Conservation (phyloP, 306 rosid species). For the Crataegus laevigata region DNA sequence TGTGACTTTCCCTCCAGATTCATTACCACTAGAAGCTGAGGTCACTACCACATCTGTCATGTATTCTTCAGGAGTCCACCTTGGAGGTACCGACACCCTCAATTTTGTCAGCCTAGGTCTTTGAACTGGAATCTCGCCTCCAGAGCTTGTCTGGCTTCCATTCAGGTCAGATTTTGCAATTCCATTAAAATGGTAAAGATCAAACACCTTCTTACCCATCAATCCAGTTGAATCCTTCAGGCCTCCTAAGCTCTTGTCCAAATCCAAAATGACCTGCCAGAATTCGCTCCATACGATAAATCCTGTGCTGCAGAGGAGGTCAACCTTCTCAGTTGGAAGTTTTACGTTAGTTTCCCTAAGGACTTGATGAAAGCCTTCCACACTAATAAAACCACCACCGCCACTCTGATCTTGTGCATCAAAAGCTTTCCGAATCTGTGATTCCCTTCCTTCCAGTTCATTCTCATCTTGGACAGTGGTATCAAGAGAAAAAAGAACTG, state of each 20-base stretch:
- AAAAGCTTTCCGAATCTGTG: conserved; percentile 82
- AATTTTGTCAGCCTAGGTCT: conserved; percentile 84
- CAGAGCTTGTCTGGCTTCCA: conserved; percentile 51
- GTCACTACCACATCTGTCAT: conserved; percentile 74
- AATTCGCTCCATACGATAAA: conserved; percentile 96
- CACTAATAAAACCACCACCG: conserved; percentile 93
- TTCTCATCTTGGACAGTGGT: conserved; percentile 77
- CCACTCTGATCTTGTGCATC: conserved; percentile 95
- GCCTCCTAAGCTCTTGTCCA: conserved; percentile 84
- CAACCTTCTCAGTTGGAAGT: conserved; percentile 66
- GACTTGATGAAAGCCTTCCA: conserved; percentile 84
- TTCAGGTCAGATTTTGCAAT: conserved; percentile 92
- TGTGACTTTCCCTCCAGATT: conserved; percentile 41
- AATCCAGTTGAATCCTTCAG: conserved; percentile 87
- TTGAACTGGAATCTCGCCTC: conserved; percentile 75
- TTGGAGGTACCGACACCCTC: conserved; percentile 90
- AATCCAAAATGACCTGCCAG: conserved; percentile 91
- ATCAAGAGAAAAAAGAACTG: conserved; percentile 84
- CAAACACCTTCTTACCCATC: conserved; percentile 94
- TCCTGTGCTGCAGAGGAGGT: conserved; percentile 68
- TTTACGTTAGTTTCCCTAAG: conserved; percentile 56
- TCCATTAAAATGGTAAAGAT: conserved; percentile 90
- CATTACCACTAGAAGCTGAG: conserved; percentile 44
- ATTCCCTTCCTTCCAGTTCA: conserved; percentile 89
- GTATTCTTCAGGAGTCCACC: conserved; percentile 97